These are phyloP conservation scores for Saccharomyces hybrid DNA, from an alignment of 1,139 yeast genomes.

Conservation along the genomic window DNA sequence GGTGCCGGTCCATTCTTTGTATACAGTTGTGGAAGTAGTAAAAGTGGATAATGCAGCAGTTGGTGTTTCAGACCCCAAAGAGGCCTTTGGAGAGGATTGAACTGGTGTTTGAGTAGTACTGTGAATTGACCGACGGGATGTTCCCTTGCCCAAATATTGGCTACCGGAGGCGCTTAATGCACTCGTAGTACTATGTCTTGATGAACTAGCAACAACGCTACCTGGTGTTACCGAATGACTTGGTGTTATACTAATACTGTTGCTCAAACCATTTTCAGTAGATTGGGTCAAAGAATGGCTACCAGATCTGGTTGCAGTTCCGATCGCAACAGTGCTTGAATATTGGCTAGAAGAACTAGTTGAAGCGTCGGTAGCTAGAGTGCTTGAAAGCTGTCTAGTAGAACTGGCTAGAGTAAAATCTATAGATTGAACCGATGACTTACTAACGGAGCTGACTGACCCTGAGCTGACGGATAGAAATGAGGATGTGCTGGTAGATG, in stretches of 20 bases:
- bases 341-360: background rate
- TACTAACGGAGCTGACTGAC: background rate
- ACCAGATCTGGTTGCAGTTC: background rate
- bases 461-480: background rate
- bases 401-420: background rate
- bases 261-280: background rate
- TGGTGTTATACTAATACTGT: background rate
- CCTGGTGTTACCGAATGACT: background rate
- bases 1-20: constrained; percentile 42
- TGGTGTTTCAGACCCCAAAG: background rate
- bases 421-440: background rate
- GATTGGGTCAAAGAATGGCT: background rate
- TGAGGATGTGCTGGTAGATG: background rate
- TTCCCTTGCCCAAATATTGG: background rate
- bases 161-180: background rate
- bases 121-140: background rate
- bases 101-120: background rate
- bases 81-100: background rate
- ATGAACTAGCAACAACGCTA: background rate
- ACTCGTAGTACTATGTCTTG: background rate
- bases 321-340: background rate
- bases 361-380: background rate
- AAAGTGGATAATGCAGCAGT: background rate
- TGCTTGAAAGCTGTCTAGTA: background rate
- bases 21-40: constrained; percentile 9